Evolutionary conservation across 2,329 filamentous ascomycete species (phyloP).

Genomic region (Aspergillus clavatus): DNA sequence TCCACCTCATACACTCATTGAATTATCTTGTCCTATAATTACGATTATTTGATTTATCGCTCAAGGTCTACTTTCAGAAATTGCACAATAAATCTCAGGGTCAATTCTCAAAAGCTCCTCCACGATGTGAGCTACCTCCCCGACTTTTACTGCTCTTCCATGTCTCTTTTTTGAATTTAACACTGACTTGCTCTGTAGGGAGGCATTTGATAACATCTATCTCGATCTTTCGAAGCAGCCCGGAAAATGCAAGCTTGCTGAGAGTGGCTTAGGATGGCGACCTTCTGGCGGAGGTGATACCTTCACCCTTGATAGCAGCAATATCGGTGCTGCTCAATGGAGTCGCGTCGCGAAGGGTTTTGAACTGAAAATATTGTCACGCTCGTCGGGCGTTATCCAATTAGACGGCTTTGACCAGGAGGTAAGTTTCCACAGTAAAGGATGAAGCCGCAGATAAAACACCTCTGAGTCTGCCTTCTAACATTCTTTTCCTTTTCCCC

Average conservation of each 20-base stretch:
- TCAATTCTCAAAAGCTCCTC: constrained; percentile 20
- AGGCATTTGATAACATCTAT: constrained; percentile 97
- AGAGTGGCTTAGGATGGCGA: constrained; percentile 94
- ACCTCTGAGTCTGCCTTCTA: not conserved
- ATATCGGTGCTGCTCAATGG: constrained; percentile 88
- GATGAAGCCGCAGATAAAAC: not conserved
- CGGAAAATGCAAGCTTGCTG: constrained; percentile 91
- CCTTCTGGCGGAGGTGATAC: constrained; percentile 80
- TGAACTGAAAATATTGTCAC: constrained; percentile 85
- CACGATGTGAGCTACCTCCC: constrained; percentile 29
- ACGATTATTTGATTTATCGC: not conserved
- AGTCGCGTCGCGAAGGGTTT: constrained; percentile 87
- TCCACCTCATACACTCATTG: not conserved
- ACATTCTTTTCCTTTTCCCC: not conserved
- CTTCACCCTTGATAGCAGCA: constrained; percentile 83
- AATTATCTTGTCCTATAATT: not conserved
- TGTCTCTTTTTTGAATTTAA: no score
- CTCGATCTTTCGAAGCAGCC: constrained; percentile 89
- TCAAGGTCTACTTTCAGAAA: not conserved
- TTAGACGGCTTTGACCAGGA: constrained; percentile 93
- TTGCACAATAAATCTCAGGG: not conserved
- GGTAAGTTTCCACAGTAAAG: constrained; percentile 35
- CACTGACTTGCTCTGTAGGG: constrained; percentile 45
- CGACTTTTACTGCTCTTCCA: not conserved
- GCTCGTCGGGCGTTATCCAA: constrained; percentile 80